Conservation (phyloP, 805 yeast genomes). For the Torulaspora indica region DNA sequence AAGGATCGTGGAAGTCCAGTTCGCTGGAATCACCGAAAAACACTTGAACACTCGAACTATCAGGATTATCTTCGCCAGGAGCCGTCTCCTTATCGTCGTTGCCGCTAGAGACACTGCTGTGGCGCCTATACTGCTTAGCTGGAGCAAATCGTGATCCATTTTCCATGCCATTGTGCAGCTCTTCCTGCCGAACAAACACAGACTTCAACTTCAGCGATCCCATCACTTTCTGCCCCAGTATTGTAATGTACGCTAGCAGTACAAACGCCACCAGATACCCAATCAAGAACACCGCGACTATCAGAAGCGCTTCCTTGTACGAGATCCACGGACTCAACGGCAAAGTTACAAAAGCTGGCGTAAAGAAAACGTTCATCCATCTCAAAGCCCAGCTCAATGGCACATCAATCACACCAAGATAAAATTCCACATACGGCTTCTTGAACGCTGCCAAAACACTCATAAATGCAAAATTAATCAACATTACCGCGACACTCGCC, state of each 20-base stretch:
- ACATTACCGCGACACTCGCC: slow-evolving; percentile 26
- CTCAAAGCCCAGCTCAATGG: slow-evolving; percentile 61
- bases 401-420: slow-evolving; percentile 41
- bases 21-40: slow-evolving; percentile 5
- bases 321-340: slow-evolving; percentile 64
- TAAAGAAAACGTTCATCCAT: slow-evolving; percentile 76
- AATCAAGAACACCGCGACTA: slow-evolving; percentile 65
- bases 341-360: slow-evolving; percentile 69
- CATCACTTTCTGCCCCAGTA: slow-evolving; percentile 38
- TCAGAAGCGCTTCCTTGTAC: slow-evolving; percentile 63
- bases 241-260: slow-evolving; percentile 46
- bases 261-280: slow-evolving; percentile 56
- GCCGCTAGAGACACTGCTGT: slow-evolving; percentile 4
- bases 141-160: slow-evolving; percentile 19
- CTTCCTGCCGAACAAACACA: slow-evolving; percentile 17
- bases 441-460: slow-evolving; percentile 17
- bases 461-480: slow-evolving; percentile 23
- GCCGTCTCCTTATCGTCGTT: background rate
- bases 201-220: slow-evolving; percentile 29
- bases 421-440: slow-evolving; percentile 14
- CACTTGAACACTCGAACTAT: background rate
- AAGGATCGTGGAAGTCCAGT: slow-evolving; percentile 7
- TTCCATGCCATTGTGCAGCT: slow-evolving; percentile 16
- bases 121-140: slow-evolving; percentile 1
- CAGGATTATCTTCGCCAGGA: background rate